These are phyloP conservation scores for Sarocladiaceae sp. DNA, from an alignment of 2,329 filamentous ascomycete genomes.

Conservation along the genomic window DNA sequence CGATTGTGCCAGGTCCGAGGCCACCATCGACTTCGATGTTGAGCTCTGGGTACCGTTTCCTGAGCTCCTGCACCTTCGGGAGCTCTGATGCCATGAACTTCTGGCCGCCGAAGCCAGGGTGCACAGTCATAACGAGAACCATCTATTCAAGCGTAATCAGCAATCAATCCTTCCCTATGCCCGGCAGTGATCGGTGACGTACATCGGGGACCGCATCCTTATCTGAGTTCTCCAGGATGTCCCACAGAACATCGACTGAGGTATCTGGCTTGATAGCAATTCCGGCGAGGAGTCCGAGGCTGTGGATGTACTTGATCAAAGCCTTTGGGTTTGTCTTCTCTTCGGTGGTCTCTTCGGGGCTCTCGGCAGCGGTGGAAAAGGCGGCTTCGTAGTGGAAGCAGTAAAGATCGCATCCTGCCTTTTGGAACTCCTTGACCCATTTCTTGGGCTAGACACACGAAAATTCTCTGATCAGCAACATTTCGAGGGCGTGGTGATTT, in stretches of 20 bases:
- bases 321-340: slow-evolving; percentile 76
- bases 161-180: background rate
- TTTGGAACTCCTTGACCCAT: slow-evolving; percentile 95
- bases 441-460: slow-evolving; percentile 70
- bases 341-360: slow-evolving; percentile 65
- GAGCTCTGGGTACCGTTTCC: slow-evolving; percentile 79
- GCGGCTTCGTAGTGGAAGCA: slow-evolving; percentile 99
- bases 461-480: slow-evolving; percentile 11
- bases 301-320: slow-evolving; percentile 87
- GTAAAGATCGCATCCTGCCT: slow-evolving; percentile 95
- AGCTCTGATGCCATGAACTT: slow-evolving; percentile 98
- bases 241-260: slow-evolving; percentile 85
- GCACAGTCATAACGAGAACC: slow-evolving; percentile 97
- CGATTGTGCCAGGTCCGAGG: slow-evolving; percentile 81
- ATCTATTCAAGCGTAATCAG: slow-evolving; percentile 56
- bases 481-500: background rate
- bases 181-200: slow-evolving; percentile 32
- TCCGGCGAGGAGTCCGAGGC: slow-evolving; percentile 80
- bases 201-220: slow-evolving; percentile 84
- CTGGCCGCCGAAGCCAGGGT: slow-evolving; percentile 95
- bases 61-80: slow-evolving; percentile 83
- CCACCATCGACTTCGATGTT: slow-evolving; percentile 98
- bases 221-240: slow-evolving; percentile 71
- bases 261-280: slow-evolving; percentile 96
- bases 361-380: slow-evolving; percentile 79